Base-by-base conservation (phyloP, 495 filamentous ascomycete genomes). In the Paragyromitra xinjiangensis region DNA sequence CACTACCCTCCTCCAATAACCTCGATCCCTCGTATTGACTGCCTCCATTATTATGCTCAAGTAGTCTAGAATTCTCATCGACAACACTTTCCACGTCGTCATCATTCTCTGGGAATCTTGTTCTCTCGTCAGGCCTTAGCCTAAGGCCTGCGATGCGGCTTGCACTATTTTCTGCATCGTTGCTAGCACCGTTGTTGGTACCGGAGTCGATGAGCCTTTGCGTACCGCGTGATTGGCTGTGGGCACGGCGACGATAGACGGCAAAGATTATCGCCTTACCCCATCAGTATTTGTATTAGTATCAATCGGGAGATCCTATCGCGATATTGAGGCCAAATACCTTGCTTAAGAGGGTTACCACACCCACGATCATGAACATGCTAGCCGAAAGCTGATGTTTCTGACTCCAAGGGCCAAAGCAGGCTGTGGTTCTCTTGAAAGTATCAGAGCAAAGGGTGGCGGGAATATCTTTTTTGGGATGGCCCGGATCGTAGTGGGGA, bases 71-170 rank as follows among this genome's bases (percentile, higher is more conserved):
- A 40, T 14, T 61, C n/a, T 77, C 74, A 37, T 77, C 40, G 8
- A 65, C 19, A 40, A 77, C 24, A 26, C 42, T 77, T 48, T 77
- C 74, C 5, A 61, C 42, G 22, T 77, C 69, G 24, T 72, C 74
- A 11, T 61, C 61, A 22, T 65, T 59, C 14, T 14, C 69, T n/a
- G 34, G 19, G 9, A 9, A 48, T n/a, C 70, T 64, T 39, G 42
- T 72, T 42, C 74, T 73, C 26, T 77, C 74, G 7, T 77, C 74
- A 19, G 74, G 69, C 45, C 74, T 65, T 3, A 77, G 0, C 16
- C 74, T 66, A 11, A 73, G 51, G 14, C 74, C 74, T 26, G 40
- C 50, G 7, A 73, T 40, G n/a, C 24, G 56, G 16, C 68, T 50
- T 1, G 26, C 7, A 7, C 44, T 14, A 40, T 16, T 39, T 48